phyloP scores from a whole-genome alignment of 176 grass and related monocot genomes.

The Triticum aestivum region IWGSC_CS_RefSeq_v2.1 NC_057794.1:65499077-65499576 shows the following conservation, averaged over 20 bases:
- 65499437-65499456: conserved; percentile 21
- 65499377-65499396: conserved; percentile 91
- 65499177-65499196: conserved; percentile 26
- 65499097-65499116: conserved; percentile 77
- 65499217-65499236: conserved; percentile 84
- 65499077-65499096: conserved; percentile 71
- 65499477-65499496: conserved; percentile 63
- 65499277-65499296: conserved; percentile 86
- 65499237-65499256: conserved; percentile 96
- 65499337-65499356: conserved; percentile 86
- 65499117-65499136: conserved; percentile 69
- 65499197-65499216: conserved; percentile 76
- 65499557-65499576: conserved; percentile 97
- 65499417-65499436: conserved; percentile 34
- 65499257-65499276: conserved; percentile 80
- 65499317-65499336: conserved; percentile 72
- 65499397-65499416: conserved; percentile 62
- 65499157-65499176: conserved; percentile 6
- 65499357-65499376: conserved; percentile 85
- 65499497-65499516: conserved; percentile 95
- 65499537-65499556: conserved; percentile 88
- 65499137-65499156: conserved; percentile 34
- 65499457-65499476: neutral
- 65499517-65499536: conserved; percentile 77
- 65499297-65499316: conserved; percentile 76